Evolutionary conservation across 345 rosid genomes (phyloP).

Genomic region (Microthlaspi erraticum): DNA sequence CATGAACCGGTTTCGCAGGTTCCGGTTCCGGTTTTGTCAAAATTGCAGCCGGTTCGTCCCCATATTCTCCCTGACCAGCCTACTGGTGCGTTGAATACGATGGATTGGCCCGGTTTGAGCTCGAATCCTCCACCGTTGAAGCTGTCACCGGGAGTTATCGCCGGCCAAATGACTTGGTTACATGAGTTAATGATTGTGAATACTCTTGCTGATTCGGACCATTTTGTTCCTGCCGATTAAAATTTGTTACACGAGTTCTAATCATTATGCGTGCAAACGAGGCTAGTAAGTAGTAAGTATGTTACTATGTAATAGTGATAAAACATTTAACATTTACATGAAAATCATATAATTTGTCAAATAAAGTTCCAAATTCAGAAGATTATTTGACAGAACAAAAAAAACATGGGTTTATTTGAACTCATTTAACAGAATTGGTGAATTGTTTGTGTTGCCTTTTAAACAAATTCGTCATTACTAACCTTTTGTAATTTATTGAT

Average conservation of each 20-base stretch:
- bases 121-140: constrained; percentile 63
- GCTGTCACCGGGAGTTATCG: constrained; percentile 59
- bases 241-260: neutral
- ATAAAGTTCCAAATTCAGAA: neutral
- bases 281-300: too few species aligned
- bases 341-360: neutral
- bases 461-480: too few species aligned
- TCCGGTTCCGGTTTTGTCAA: constrained; percentile 66
- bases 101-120: constrained; percentile 64
- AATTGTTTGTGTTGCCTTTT: neutral
- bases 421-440: too few species aligned
- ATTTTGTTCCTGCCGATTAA: constrained; percentile 46
- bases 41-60: constrained; percentile 82
- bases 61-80: constrained; percentile 91
- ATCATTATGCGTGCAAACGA: neutral
- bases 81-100: constrained; percentile 58
- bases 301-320: neutral
- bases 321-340: neutral
- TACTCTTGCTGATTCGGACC: constrained; percentile 53
- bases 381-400: neutral
- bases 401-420: neutral
- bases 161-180: constrained; percentile 82
- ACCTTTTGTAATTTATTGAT: neutral
- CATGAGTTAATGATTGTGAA: constrained; percentile 79
- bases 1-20: constrained; percentile 79